Percentiles rank a stretch among this genome's conserved stretches.
phyloP scores from a whole-genome alignment of 495 filamentous ascomycete species.

The Neurospora tetrasperma region DNA sequence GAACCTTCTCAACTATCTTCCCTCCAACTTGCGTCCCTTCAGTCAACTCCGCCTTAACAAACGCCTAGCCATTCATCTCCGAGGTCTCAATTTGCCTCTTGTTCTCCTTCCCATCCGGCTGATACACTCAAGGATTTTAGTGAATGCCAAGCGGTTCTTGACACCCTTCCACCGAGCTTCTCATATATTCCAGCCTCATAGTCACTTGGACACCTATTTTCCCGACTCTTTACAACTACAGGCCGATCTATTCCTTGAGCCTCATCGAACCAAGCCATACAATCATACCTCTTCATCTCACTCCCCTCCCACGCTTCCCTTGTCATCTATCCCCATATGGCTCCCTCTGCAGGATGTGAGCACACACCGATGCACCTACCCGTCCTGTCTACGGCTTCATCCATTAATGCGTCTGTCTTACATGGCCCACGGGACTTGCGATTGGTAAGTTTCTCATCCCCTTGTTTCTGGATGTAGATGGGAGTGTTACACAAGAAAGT shows the following conservation, averaged over 20 bases:
- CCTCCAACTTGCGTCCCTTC: not conserved
- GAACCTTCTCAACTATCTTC: not conserved
- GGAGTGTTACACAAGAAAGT: slow-evolving; percentile 18
- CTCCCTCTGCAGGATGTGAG: slow-evolving; percentile 35
- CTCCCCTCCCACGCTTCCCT: slow-evolving; percentile 20
- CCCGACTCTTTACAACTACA: not conserved
- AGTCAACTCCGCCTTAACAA: not conserved
- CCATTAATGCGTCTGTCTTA: slow-evolving; percentile 40
- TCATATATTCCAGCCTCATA: not conserved
- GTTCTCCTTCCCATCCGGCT: not conserved
- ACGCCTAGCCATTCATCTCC: not conserved
- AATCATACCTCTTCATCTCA: slow-evolving; percentile 23
- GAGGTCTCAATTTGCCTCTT: not conserved
- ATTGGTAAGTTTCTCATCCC: slow-evolving; percentile 30
- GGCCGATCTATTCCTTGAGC: not conserved
- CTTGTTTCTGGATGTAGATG: slow-evolving; percentile 10
- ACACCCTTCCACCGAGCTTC: not conserved
- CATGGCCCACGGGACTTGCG: slow-evolving; percentile 41
- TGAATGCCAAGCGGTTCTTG: not conserved
- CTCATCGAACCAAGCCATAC: slow-evolving; percentile 11
- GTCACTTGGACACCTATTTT: not conserved
- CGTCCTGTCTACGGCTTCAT: slow-evolving; percentile 29
- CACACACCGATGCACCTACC: slow-evolving; percentile 34
- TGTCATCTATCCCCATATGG: slow-evolving; percentile 31
- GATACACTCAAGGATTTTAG: not conserved